Conservation (phyloP, 139 green algal species). For the Asterochloris erici region DNA sequence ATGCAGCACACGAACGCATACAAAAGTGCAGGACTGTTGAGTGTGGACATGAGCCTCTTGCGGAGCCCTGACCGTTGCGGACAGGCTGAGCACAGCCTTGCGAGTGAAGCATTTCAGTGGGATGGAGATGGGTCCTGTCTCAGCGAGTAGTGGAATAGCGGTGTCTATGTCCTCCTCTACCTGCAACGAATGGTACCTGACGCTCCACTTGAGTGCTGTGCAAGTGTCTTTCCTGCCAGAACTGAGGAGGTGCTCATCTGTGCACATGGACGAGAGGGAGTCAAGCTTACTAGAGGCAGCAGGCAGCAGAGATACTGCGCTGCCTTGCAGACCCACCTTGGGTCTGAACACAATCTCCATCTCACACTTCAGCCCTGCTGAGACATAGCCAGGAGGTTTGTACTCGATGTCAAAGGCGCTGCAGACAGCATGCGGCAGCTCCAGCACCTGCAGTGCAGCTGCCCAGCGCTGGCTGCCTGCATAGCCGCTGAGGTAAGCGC, state of each 20-base stretch:
- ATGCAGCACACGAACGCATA: too few relatives aligned
- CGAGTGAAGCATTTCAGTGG: slow-evolving; percentile 13
- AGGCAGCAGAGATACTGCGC: too few relatives aligned
- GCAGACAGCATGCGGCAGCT: slow-evolving; percentile 34
- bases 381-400: slow-evolving; percentile 52
- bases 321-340: slow-evolving; percentile 25
- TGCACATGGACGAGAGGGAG: background rate
- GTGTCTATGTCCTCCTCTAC: slow-evolving; percentile 52
- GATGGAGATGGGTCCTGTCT: slow-evolving; percentile 51
- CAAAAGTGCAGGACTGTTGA: too few relatives aligned
- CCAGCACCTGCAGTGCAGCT: slow-evolving; percentile 25
- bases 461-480: too few relatives aligned
- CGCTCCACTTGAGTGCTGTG: background rate
- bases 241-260: background rate
- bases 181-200: background rate
- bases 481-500: background rate
- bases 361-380: slow-evolving; percentile 45
- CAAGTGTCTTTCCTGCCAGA: background rate
- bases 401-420: slow-evolving; percentile 48
- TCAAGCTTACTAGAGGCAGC: too few relatives aligned
- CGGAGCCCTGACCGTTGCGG: background rate
- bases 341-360: slow-evolving; percentile 55
- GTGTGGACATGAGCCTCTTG: background rate
- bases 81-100: background rate
- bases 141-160: slow-evolving; percentile 39